These are phyloP conservation scores for Lentinula sp. DNA, from an alignment of 768 basidiomycete species.

Conservation along the genomic window DNA sequence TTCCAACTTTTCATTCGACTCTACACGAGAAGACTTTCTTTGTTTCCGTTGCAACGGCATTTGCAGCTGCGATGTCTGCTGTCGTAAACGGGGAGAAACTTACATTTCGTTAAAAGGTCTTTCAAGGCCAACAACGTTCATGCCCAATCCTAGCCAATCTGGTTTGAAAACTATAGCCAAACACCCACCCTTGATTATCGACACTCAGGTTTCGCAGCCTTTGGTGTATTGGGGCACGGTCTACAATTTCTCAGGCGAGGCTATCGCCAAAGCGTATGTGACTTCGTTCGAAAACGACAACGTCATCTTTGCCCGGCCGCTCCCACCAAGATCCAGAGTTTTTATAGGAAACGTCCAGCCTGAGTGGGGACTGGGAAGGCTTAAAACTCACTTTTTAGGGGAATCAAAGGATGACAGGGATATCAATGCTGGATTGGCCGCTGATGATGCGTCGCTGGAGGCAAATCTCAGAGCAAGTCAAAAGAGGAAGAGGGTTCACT, in stretches of 20 bases:
- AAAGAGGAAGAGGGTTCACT: neutral
- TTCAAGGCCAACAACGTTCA: slow-evolving; percentile 7
- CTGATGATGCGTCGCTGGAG: neutral
- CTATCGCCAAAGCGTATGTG: slow-evolving; percentile 20
- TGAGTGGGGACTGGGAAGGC: slow-evolving; percentile 20
- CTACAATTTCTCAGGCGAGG: slow-evolving; percentile 22
- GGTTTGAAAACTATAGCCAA: neutral
- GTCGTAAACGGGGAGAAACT: slow-evolving; percentile 36
- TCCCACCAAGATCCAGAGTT: slow-evolving; percentile 11
- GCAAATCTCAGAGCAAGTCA: neutral
- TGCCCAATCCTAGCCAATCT: neutral
- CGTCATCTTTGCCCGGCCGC: slow-evolving; percentile 13
- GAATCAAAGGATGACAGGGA: neutral
- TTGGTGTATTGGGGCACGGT: slow-evolving; percentile 24
- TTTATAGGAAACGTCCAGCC: slow-evolving; percentile 25
- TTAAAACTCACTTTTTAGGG: neutral
- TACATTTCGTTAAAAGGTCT: slow-evolving; percentile 29
- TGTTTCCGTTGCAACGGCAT: slow-evolving; percentile 40
- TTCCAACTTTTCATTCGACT: slow-evolving; percentile 16
- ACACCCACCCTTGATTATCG: slow-evolving; percentile 3
- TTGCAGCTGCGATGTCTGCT: slow-evolving; percentile 46
- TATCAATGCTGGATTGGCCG: no score
- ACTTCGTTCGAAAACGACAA: slow-evolving; percentile 14
- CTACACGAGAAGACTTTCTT: slow-evolving; percentile 16
- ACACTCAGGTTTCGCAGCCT: slow-evolving; percentile 7